Evolutionary conservation across 768 basidiomycete genomes (phyloP).

Genomic region (Lactarius quietus): DNA sequence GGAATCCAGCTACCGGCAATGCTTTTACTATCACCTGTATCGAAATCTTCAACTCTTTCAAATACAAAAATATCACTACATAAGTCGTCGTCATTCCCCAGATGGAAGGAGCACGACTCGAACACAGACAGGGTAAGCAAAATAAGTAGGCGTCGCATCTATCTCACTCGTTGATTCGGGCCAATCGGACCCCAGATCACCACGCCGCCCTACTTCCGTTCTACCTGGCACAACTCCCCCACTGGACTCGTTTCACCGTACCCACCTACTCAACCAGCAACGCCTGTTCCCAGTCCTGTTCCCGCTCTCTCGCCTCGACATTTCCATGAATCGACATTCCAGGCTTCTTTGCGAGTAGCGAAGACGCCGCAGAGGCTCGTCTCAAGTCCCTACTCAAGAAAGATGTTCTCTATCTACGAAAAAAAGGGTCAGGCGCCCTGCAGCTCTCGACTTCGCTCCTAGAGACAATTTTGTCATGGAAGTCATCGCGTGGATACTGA

Average conservation of each 20-base stretch:
- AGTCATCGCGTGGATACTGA: conserved; percentile 23
- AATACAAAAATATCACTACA: not conserved
- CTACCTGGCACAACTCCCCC: not conserved
- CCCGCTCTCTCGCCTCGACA: not conserved
- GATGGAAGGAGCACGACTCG: not conserved
- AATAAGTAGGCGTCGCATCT: too few species aligned
- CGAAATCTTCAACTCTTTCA: not conserved
- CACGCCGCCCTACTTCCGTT: not conserved
- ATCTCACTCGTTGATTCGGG: not conserved
- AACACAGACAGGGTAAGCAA: not conserved
- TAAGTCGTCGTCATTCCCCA: not conserved
- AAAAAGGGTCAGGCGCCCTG: not conserved
- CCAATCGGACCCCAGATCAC: not conserved
- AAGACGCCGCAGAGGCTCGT: conserved; percentile 16
- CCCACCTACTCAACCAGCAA: conserved; percentile 13
- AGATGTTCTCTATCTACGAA: not conserved
- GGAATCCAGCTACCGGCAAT: not conserved
- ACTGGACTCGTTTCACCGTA: not conserved
- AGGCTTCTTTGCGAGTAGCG: not conserved
- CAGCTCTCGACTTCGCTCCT: not conserved
- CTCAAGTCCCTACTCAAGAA: conserved; percentile 10
- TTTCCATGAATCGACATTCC: conserved; percentile 6
- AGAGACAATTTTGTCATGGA: conserved; percentile 6
- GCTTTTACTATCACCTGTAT: not conserved
- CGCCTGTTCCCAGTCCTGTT: conserved; percentile 6